Conservation (phyloP, 2,329 filamentous ascomycete genomes). For the Coleophoma cylindrospora region DNA sequence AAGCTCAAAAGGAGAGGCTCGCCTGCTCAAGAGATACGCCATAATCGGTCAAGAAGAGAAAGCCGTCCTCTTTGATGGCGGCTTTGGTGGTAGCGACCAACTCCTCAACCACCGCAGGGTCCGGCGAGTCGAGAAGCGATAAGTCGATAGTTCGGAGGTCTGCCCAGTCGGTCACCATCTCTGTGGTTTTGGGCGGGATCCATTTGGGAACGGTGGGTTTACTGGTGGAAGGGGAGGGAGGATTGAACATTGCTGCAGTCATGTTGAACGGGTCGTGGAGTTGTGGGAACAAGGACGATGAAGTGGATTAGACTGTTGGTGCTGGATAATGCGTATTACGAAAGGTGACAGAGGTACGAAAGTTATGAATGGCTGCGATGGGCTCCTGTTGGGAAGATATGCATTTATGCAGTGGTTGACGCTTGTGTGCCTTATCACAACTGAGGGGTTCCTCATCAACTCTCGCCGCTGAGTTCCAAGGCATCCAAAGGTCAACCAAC, state of each 20-base stretch:
- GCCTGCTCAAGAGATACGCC: slow-evolving; percentile 43
- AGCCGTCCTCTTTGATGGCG: slow-evolving; percentile 38
- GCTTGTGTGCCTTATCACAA: too few species aligned
- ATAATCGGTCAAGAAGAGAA: slow-evolving; percentile 44
- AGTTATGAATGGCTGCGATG: too few species aligned
- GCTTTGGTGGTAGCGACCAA: slow-evolving; percentile 37
- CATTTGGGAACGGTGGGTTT: slow-evolving; percentile 38
- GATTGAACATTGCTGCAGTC: slow-evolving; percentile 32
- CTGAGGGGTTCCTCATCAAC: too few species aligned
- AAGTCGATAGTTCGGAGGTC: slow-evolving; percentile 37
- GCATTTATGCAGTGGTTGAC: too few species aligned
- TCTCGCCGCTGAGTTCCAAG: too few species aligned
- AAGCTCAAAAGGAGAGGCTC: not conserved
- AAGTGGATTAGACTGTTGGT: not conserved
- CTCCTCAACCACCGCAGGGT: slow-evolving; percentile 34
- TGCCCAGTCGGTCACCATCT: slow-evolving; percentile 37
- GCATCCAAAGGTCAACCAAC: too few species aligned
- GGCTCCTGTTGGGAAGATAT: too few species aligned
- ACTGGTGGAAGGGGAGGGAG: slow-evolving; percentile 29
- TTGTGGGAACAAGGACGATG: not conserved
- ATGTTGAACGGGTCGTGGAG: not conserved
- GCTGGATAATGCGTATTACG: not conserved
- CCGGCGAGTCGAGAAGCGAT: slow-evolving; percentile 36
- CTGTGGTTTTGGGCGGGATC: slow-evolving; percentile 38
- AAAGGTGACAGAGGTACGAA: too few species aligned